Conservation (phyloP, 768 basidiomycete species). For the Leccinellum rugosiceps region DNA sequence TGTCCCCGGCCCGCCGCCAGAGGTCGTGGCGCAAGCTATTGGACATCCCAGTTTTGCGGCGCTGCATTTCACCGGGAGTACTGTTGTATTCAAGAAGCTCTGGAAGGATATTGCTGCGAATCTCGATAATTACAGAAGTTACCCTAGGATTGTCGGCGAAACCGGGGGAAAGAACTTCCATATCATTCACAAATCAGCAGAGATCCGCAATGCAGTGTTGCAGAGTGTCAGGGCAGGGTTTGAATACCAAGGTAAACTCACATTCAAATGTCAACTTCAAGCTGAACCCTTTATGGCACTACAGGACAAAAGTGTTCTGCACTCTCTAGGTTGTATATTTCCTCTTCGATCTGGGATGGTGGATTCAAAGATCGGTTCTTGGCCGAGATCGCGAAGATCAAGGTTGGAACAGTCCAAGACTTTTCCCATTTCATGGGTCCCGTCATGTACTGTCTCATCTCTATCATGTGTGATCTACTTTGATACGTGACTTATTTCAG, state of each 20-base stretch:
- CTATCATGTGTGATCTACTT: background rate
- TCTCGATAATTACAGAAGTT: slow-evolving; percentile 80
- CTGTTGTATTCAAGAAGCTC: slow-evolving; percentile 88
- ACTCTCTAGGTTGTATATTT: slow-evolving; percentile 85
- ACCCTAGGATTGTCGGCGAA: slow-evolving; percentile 96
- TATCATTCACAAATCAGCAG: slow-evolving; percentile 82
- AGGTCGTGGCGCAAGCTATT: slow-evolving; percentile 84
- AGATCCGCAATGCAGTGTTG: slow-evolving; percentile 83
- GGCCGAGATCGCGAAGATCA: slow-evolving; percentile 77
- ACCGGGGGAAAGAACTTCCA: slow-evolving; percentile 99
- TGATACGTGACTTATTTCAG: slow-evolving; percentile 35
- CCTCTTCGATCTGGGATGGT: slow-evolving; percentile 77
- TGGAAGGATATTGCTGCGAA: slow-evolving; percentile 96
- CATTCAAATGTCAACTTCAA: background rate
- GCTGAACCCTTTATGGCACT: background rate
- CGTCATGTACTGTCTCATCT: slow-evolving; percentile 65
- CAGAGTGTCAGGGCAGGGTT: slow-evolving; percentile 88
- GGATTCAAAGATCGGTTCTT: slow-evolving; percentile 85
- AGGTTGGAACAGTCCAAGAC: slow-evolving; percentile 72
- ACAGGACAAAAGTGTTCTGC: slow-evolving; percentile 96
- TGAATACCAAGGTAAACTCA: slow-evolving; percentile 81
- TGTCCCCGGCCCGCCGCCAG: slow-evolving; percentile 82
- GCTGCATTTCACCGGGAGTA: slow-evolving; percentile 96
- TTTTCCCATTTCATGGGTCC: slow-evolving; percentile 92
- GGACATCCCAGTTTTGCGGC: slow-evolving; percentile 77